Conservation (phyloP, 768 basidiomycete genomes). For the Holtermannia corniformis region DNA sequence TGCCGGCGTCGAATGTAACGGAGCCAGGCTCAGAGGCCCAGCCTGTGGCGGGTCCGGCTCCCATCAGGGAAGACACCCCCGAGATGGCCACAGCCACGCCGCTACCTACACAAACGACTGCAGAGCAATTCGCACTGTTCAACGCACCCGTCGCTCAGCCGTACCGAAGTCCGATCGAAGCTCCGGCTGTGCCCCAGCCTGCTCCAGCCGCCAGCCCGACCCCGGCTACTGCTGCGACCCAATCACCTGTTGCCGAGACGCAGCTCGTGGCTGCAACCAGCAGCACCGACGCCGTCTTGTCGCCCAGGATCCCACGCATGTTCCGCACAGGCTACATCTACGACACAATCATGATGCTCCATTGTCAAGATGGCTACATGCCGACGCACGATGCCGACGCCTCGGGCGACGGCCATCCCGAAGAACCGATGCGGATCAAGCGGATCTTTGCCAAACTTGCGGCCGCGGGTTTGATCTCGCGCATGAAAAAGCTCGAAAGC, state of each 20-base stretch:
- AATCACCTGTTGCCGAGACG: background rate
- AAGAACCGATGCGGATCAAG: conserved; percentile 65
- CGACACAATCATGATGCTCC: conserved; percentile 74
- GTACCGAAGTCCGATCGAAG: background rate
- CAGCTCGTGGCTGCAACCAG: background rate
- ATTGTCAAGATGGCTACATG: conserved; percentile 48
- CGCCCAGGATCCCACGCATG: conserved; percentile 5
- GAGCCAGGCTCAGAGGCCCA: background rate
- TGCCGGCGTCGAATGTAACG: background rate
- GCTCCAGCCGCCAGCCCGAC: background rate
- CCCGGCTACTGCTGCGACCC: too few species aligned
- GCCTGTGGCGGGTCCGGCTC: background rate
- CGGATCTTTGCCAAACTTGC: conserved; percentile 61
- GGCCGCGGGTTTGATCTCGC: conserved; percentile 51
- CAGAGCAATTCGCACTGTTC: background rate
- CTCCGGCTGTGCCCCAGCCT: background rate
- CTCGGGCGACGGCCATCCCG: conserved; percentile 53
- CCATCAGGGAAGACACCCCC: background rate
- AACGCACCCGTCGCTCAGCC: background rate
- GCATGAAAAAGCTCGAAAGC: conserved; percentile 71
- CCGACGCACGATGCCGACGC: conserved; percentile 40
- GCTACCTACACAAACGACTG: background rate
- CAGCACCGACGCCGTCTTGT: too few species aligned
- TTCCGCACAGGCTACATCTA: conserved; percentile 71
- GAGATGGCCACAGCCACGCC: background rate